phyloP scores from a whole-genome alignment of 176 grass and related monocot species.

The Areca catechu region DNA sequence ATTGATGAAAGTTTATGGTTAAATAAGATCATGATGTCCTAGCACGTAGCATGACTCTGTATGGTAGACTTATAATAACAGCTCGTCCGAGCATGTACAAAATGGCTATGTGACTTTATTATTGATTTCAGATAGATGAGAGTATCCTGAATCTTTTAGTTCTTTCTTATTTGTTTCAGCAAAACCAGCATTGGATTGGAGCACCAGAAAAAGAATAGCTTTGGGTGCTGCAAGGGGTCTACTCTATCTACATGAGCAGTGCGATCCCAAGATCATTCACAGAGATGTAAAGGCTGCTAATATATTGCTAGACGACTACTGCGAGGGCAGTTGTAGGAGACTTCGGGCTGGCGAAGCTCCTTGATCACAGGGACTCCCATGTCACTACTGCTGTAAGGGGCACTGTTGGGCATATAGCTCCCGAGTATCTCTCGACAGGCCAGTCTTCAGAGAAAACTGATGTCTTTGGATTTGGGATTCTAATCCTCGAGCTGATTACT shows the following conservation, averaged over 20 bases:
- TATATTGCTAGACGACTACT: conserved; percentile 7
- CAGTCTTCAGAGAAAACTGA: conserved; percentile 17
- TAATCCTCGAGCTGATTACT: conserved; percentile 5
- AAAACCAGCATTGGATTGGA: no score
- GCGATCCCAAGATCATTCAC: conserved; percentile 18
- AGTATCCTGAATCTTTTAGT: no score
- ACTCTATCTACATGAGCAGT: conserved; percentile 2
- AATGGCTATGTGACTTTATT: no score
- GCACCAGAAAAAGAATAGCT: no score
- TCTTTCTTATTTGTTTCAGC: no score
- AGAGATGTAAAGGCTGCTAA: conserved; percentile 14
- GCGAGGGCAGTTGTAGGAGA: conserved; percentile 11
- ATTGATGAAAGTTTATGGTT: no score
- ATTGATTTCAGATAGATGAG: no score
- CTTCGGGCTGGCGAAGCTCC: conserved; percentile 10
- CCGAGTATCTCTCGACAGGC: conserved; percentile 12
- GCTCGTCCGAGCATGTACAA: no score
- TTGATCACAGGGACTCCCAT: conserved; percentile 10
- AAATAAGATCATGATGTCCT: no score
- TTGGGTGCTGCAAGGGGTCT: no score
- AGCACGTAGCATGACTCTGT: no score
- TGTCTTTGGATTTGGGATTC: conserved; percentile 7
- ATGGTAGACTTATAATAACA: no score
- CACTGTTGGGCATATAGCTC: conserved; percentile 7
- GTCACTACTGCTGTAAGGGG: conserved; percentile 11